Percentiles rank a stretch among this genome's conserved stretches.
phyloP scores from a whole-genome alignment of 129 eudicot genomes.

The Tagetes erecta region DNA sequence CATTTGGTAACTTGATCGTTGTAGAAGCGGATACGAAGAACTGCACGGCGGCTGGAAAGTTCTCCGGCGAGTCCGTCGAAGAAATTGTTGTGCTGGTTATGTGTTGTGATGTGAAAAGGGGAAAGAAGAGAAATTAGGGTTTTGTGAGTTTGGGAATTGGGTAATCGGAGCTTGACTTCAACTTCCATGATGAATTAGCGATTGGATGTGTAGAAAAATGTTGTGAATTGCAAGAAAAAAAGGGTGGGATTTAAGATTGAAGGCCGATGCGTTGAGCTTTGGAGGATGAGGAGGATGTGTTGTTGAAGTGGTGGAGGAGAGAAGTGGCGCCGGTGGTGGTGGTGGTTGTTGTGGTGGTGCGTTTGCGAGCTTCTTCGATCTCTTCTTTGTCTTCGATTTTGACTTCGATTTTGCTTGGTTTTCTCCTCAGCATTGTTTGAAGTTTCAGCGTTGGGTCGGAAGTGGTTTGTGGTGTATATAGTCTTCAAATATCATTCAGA shows the following conservation, averaged over 20 bases:
- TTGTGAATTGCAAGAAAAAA: background rate
- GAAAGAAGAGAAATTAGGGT: slow-evolving; percentile 50
- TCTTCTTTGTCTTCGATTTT: slow-evolving; percentile 83
- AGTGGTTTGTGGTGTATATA: background rate
- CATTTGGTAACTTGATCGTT: slow-evolving; percentile 53
- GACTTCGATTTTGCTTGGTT: slow-evolving; percentile 66
- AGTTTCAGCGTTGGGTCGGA: background rate
- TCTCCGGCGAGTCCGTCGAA: slow-evolving; percentile 64
- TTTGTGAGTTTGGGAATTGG: slow-evolving; percentile 45
- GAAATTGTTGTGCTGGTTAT: slow-evolving; percentile 77
- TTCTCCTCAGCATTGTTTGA: slow-evolving; percentile 58
- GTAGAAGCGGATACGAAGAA: slow-evolving; percentile 81
- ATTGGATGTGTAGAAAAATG: background rate
- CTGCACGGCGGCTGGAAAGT: slow-evolving; percentile 61
- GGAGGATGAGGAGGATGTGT: slow-evolving; percentile 45
- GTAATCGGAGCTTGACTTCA: slow-evolving; percentile 73
- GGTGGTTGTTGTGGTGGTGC: slow-evolving; percentile 43
- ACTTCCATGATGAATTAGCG: slow-evolving; percentile 51
- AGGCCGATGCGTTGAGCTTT: slow-evolving; percentile 81
- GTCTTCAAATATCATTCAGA: background rate
- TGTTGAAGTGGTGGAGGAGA: slow-evolving; percentile 71
- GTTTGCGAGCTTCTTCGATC: slow-evolving; percentile 66
- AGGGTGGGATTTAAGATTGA: background rate
- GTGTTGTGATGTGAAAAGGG: slow-evolving; percentile 54
- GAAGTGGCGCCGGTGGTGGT: slow-evolving; percentile 47